phyloP scores from a whole-genome alignment of 208 protist species.

The Trypanosoma lewisi region DNA sequence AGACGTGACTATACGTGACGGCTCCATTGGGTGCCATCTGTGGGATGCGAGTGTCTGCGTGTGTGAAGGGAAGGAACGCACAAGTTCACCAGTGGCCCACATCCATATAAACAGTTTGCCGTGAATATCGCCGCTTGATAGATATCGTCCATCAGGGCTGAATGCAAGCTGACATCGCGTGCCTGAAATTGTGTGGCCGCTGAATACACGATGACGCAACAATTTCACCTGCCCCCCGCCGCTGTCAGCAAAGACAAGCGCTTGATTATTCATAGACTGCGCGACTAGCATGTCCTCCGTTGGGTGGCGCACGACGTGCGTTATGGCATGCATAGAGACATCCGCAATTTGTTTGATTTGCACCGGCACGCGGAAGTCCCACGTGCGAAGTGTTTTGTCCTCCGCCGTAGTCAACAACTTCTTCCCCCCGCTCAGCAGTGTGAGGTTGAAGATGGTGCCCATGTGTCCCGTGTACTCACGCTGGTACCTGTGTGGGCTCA shows the following conservation, averaged over 20 bases:
- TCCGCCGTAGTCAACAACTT: constrained; percentile 95
- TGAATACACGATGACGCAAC: constrained; percentile 84
- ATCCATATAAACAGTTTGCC: constrained; percentile 95
- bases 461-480: constrained; percentile 96
- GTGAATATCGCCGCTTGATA: constrained; percentile 88
- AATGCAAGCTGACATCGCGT: constrained; percentile 92
- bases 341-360: constrained; percentile 96
- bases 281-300: constrained; percentile 88
- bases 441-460: constrained; percentile 94
- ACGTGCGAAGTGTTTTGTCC: constrained; percentile 96
- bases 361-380: constrained; percentile 96
- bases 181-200: constrained; percentile 92
- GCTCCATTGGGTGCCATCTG: constrained; percentile 93
- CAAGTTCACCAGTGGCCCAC: constrained; percentile 85
- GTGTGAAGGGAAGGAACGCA: constrained; percentile 85
- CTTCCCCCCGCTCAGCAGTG: constrained; percentile 89
- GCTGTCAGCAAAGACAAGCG: constrained; percentile 87
- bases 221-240: constrained; percentile 81
- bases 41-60: constrained; percentile 85
- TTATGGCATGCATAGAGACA: constrained; percentile 92
- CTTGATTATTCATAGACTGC: constrained; percentile 96
- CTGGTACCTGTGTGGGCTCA: constrained; percentile 45
- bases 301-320: constrained; percentile 87
- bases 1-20: constrained; percentile 87
- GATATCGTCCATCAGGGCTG: constrained; percentile 90